Evolutionary conservation across 139 green algal genomes (phyloP).

Genomic region (Coelastrella sp.): DNA sequence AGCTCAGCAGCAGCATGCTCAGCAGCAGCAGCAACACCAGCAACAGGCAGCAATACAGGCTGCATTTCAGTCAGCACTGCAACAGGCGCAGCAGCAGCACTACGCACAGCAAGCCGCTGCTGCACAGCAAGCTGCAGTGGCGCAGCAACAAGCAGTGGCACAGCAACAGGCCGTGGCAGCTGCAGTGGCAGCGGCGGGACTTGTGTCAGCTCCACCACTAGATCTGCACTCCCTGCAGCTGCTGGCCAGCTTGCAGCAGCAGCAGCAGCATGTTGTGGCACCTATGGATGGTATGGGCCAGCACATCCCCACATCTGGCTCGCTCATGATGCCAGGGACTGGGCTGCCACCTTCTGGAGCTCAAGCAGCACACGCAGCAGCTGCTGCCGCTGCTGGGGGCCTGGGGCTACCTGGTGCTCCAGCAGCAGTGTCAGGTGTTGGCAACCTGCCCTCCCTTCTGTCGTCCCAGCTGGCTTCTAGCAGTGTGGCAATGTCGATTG

Average conservation of each 20-base stretch:
- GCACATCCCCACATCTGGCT: slow-evolving; percentile 1
- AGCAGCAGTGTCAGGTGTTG: not conserved
- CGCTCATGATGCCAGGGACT: not conserved
- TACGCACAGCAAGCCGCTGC: not conserved
- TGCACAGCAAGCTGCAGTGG: not conserved
- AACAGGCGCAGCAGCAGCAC: slow-evolving; percentile 4
- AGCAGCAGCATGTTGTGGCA: slow-evolving; percentile 19
- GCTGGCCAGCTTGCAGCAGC: slow-evolving; percentile 31
- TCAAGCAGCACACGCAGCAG: not conserved
- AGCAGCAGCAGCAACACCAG: slow-evolving; percentile 25
- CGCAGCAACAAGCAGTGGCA: not conserved
- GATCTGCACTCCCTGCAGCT: slow-evolving; percentile 37
- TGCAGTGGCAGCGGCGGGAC: slow-evolving; percentile 14
- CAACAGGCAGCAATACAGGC: slow-evolving; percentile 1
- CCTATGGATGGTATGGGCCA: slow-evolving; percentile 1
- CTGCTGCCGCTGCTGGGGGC: not conserved
- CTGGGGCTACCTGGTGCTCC: not conserved
- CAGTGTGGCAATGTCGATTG: not conserved
- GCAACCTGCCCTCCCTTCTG: not conserved
- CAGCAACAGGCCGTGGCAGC: slow-evolving; percentile 20
- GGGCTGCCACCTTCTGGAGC: not conserved
- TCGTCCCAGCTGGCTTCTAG: not conserved
- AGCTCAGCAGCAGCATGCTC: slow-evolving; percentile 30
- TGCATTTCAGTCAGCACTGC: not conserved
- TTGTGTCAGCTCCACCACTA: not conserved